Base-by-base conservation (phyloP, 208 protist genomes). In the Tetramitus jugosus region DNA sequence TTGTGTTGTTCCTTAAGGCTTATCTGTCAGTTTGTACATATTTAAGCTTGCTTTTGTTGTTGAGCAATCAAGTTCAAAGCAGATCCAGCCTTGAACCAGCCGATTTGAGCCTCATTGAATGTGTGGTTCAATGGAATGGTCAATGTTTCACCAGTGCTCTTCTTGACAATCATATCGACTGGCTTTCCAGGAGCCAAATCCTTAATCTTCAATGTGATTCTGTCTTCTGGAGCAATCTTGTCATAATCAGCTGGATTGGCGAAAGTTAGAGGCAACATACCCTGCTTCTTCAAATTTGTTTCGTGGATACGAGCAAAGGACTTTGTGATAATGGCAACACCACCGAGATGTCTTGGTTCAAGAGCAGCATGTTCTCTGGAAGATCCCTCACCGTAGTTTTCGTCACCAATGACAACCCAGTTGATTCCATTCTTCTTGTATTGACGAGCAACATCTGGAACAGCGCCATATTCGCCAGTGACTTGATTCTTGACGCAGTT, bases 221-320 rank as follows among this genome's bases (percentile, higher is more conserved):
- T 72, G 52, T 85, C 84, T 14, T 8, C 20, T 46, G 82, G 39
- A 7, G 42, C 53, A 80, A 94, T 81, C 31, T 82, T 77, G 62
- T 91, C 86, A 80, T 94, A 94, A 67, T 94, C 90, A 60, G 75
- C 49, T 29, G 83, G 77, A 80, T 93, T 79, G 29, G 76, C 88
- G 71, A 94, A 92, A 39, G 90, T 93, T 2, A 93, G 74, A 60
- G 91, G 87, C 0, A 94, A 72, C 60, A 94, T 83, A 52, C 91
- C 90, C 79, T 93, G 90, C 79, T 93, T 93, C 83, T 94, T 94
- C 10, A 94, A 76, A 62, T 94, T 94, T 35, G 90, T 92, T 79
- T 94, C 91, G 72, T 94, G 91, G 65, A 94, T 94, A 76, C 91
- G 87, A 56, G 91, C 91, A 80, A 94, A 94, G 17, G 77, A 87